Evolutionary conservation across 108 stramenopile species (phyloP), one percentile per base, ranked within the genome.

Genomic region (Skeletonema potamos): DNA sequence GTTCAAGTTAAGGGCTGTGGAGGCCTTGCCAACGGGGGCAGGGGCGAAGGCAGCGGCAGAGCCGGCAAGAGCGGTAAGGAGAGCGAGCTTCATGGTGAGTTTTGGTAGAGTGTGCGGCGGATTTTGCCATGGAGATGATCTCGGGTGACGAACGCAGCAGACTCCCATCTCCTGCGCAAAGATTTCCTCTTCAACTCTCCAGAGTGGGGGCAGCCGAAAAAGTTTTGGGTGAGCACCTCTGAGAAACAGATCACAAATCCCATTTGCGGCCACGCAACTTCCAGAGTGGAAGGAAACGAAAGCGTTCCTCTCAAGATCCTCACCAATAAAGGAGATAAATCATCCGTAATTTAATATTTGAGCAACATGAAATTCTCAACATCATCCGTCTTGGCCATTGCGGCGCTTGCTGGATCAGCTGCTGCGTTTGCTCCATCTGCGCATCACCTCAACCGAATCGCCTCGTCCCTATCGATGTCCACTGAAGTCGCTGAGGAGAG

Each of bases 1-100:
- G 71, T 71, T 71, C 60, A 66, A 71, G 29, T 65, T 70, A 44
- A 81, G 63, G 24, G 73, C 28, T 24, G 79, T 74, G 55, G 70
- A 22, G 36, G 67, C 41, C 62, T 73, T 73, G 79, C 34, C 62
- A 33, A 64, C 64, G 8, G 79, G 54, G 62, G 58, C 43, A 58
- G 84, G 81, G 67, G 84, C 81, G 46, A 82, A 82, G 72, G 81
- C 84, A 68, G 77, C 61, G 64, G 81, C 77, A 29, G 72, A 71
- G 73, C 77, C 77, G 73, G 67, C 48, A 33, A 79, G 75, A 77
- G 81, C 77, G 57, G 77, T 56, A 57, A 74, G 36, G 73, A 79
- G 26, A 30, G 81, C 68, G 55, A 77, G 60, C 77, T 85, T 85
- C 84, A 85, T 85, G 69, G 75, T 84, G 48, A 3, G 30, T 28